Evolutionary conservation across 306 rosid genomes (phyloP), one percentile per base, ranked within the genome.

Genomic region (Hippophae tibetana): DNA sequence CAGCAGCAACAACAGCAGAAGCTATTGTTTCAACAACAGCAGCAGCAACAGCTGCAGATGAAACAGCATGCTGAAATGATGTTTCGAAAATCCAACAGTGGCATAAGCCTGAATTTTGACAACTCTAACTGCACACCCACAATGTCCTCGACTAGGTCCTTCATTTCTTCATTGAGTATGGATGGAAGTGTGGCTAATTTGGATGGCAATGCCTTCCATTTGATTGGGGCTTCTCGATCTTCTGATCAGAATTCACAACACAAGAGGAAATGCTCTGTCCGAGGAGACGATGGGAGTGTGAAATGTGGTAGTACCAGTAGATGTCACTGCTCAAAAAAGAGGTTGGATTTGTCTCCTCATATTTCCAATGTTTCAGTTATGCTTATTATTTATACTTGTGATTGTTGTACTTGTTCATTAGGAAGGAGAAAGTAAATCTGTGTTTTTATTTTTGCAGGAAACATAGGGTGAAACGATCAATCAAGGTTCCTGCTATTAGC

Each of bases 321-420:
- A 78, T 92, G 99, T 50, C 99, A 92, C 74, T 92, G 99, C 87
- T 87, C 96, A 59, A 92, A 88, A 85, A 92, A 92, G 81, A 92
- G 99, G 96, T 92, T 67, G 65, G 53, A 59, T 52, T 70, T 45
- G 18, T n/a, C 52, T 73, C 62, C 67, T 40, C 46, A 5, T 71
- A 14, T 52, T 50, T 38, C 43, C 13, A 27, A 53, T 43, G 63
- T 23, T 63, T 54, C 9, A 38, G 52, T 26, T 13, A 41, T 26
- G 25, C 10, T 41, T 53, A 49, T 43, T 9, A 42, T 14, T 43
- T 62, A 26, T 31, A 31, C 38, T 31, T 2, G 38, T 31, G 38
- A 31, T 31, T 31, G 38, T 31, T 31, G 38, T 31, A 31, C 38
- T 31, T 31, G 38, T 31, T 31, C 38, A 2, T 31, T 31, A 2